Evolutionary conservation across 1,284 basidiomycete species (phyloP), one percentile per base, ranked within the genome.

Genomic region (Rhodotorula sp.): DNA sequence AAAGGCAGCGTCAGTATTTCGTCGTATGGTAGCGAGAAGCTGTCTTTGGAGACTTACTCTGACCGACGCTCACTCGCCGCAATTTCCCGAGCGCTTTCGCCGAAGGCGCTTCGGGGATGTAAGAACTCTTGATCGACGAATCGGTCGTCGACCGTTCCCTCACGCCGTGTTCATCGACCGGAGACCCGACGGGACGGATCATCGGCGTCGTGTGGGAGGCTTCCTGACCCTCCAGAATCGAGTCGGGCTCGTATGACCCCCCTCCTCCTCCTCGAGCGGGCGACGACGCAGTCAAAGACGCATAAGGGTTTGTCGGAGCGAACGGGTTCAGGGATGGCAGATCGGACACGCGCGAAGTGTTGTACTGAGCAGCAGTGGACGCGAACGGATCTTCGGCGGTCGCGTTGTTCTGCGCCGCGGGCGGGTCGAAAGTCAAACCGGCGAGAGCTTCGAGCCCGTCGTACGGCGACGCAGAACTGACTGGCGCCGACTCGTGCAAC

Each of bases 11-110:
- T 57, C 19, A 23, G 49, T 19, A 31, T 23, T 5, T 5, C 6
- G 34, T 8, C 7, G 34, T 34, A 34, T 34, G 34, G 34, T 34
- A 34, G 34, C 34, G 8, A 34, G 34, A 34, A 7, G 23, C 34
- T 7, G 38, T 18, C 16, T 21, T 28, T 18, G 15, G 34, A 26
- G 19, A 34, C 59, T 43, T 60, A 74, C 68, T 69, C 47, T 66
- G 59, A 28, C 69, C 23, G 12, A 62, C 60, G 23, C 67, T 70
- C 18, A 78, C 68, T 23, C 76, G 60, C 31, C 77, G 68, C 34
- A 78, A n/a, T 64, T 78, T 78, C 19, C 77, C 77, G n/a, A 78
- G 59, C 23, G 77, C 77, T 50, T 77, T 77, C 54, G 62, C 70
- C 16, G 69, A 72, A 14, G 77, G 77, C 56, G 69, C 61, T 18